Evolutionary conservation across 108 stramenopile species (phyloP).

Genomic region (Poteriospumella lacustris): DNA sequence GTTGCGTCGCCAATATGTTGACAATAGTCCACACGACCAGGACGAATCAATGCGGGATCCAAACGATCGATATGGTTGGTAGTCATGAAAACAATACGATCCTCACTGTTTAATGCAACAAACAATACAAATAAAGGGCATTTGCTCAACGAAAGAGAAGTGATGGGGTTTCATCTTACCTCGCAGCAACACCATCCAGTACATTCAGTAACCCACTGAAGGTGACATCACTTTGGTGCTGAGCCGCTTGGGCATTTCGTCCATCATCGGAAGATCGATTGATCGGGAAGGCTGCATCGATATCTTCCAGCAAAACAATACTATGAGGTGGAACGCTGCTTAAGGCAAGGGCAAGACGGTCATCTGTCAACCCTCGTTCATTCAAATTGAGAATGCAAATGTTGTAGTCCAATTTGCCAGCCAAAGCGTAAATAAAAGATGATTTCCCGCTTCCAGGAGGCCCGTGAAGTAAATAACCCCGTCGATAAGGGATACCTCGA

Average conservation of each 20-base stretch:
- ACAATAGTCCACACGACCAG: slow-evolving; percentile 21
- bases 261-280: background rate
- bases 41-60: slow-evolving; percentile 22
- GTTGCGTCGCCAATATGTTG: slow-evolving; percentile 23
- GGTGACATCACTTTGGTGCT: slow-evolving; percentile 15
- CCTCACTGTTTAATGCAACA: background rate
- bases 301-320: background rate
- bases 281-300: slow-evolving; percentile 1
- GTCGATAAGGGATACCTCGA: slow-evolving; percentile 32
- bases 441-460: slow-evolving; percentile 34
- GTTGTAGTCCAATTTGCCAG: slow-evolving; percentile 31
- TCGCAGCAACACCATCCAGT: slow-evolving; percentile 37
- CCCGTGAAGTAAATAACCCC: slow-evolving; percentile 35
- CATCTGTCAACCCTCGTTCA: slow-evolving; percentile 34
- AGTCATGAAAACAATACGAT: slow-evolving; percentile 20
- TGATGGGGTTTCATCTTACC: slow-evolving; percentile 5
- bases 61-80: slow-evolving; percentile 19
- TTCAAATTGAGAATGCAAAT: slow-evolving; percentile 34
- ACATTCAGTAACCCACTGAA: slow-evolving; percentile 36
- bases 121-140: background rate
- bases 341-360: slow-evolving; percentile 32
- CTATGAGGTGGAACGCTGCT: slow-evolving; percentile 26
- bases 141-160: background rate
- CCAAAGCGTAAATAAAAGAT: slow-evolving; percentile 28
- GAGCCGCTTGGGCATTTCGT: background rate